phyloP scores from a whole-genome alignment of 371 early-diverging fungal species.

The Mucor piriformis region DNA sequence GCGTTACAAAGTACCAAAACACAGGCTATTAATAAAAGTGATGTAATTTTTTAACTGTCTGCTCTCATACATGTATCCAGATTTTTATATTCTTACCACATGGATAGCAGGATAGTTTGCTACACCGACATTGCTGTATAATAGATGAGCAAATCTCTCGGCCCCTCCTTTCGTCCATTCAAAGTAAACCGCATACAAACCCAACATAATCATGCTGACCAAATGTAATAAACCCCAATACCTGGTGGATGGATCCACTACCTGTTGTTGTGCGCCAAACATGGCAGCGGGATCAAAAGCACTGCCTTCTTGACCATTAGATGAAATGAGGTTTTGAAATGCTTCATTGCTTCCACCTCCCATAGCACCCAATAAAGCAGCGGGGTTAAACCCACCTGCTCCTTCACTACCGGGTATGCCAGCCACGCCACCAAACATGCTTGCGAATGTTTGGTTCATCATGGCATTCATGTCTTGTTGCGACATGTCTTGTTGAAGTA shows the following conservation, averaged over 20 bases:
- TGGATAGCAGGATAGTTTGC: constrained; percentile 26
- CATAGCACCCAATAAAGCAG: constrained; percentile 4
- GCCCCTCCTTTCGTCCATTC: constrained; percentile 46
- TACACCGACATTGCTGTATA: constrained; percentile 4
- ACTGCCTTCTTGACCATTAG: background rate
- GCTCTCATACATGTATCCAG: background rate
- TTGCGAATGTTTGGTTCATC: constrained; percentile 13
- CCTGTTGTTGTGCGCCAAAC: constrained; percentile 14
- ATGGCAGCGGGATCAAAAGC: constrained; percentile 24
- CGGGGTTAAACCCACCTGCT: constrained; percentile 19
- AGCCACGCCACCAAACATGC: constrained; percentile 23
- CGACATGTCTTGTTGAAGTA: background rate
- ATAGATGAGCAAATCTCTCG: constrained; percentile 45
- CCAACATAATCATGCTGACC: constrained; percentile 46
- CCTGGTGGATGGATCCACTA: background rate
- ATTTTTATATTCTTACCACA: constrained; percentile 24
- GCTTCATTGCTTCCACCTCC: background rate
- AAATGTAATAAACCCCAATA: constrained; percentile 64
- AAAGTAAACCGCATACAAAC: constrained; percentile 50
- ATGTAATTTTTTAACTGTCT: background rate
- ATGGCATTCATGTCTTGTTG: constrained; percentile 3
- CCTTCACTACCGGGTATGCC: constrained; percentile 12
- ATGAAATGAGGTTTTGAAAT: background rate
- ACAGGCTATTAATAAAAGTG: constrained; percentile 39
- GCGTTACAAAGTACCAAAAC: constrained; percentile 67